Evolutionary conservation across 441 rosid species (phyloP), one percentile per base, ranked within the genome.

Genomic region (Gossypium schwendimanii): DNA sequence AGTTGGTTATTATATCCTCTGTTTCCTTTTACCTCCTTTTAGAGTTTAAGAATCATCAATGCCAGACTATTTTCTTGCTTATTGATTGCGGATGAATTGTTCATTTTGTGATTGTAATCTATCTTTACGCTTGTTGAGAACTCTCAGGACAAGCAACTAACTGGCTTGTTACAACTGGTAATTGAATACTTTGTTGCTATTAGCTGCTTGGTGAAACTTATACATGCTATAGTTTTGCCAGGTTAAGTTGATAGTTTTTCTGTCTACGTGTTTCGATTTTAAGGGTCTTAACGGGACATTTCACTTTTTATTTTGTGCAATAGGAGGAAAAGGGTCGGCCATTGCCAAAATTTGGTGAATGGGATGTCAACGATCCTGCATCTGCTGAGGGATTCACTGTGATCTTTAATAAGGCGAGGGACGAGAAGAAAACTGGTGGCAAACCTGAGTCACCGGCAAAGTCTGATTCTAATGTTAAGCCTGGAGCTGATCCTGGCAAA

Each of bases 361-460:
- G 94, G 94, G 94, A 89, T 63, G 94, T 87, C 66, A 89, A 89
- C 77, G 90, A 89, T 77, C 94, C 94, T 23, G 87, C 94, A 36
- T 87, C 94, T 10, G 94, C 94, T 15, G 94, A 87, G 80, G 94
- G 94, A 75, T 89, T 87, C 74, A 89, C 94, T 44, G 91, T 85
- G 70, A 87, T 87, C 67, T 89, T 89, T 75, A 86, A 86, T 81
- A 86, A 87, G 83, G 94, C 90, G 67, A 85, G 91, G 75, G 85
- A 89, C 79, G 94, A 89, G 78, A 89, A 86, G 75, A 87, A 87
- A 79, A 87, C 91, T 0, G 94, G 90, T 49, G 91, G 88, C 73
- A 82, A 87, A 73, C 83, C 85, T 1, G 89, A 87, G 28, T 86
- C 94, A 28, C 88, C 91, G 0, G 78, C 64, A 39, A 86, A 86